A percentile compares a stretch with the other conserved stretches of the same genome.
Conservation (phyloP, 2,329 filamentous ascomycete species). For the Arthrobotrys musiformis region DNA sequence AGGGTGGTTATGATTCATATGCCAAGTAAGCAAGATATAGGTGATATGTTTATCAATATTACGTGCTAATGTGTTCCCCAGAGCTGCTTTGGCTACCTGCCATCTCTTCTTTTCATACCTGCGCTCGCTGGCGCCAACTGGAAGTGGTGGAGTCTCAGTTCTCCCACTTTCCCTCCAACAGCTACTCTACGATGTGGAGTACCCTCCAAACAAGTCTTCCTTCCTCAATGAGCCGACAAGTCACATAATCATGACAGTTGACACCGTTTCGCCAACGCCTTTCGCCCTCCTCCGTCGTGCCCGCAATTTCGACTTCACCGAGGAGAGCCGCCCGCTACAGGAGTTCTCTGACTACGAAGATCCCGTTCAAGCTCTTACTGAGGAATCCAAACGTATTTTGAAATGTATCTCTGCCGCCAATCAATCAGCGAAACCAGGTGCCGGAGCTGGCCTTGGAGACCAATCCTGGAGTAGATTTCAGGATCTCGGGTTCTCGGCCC, state of each 20-base stretch:
- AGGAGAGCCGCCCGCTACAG: slow-evolving; percentile 84
- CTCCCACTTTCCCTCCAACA: slow-evolving; percentile 92
- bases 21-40: slow-evolving; percentile 69
- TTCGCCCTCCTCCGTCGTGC: slow-evolving; percentile 89
- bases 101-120: slow-evolving; percentile 98
- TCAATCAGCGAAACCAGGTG: slow-evolving; percentile 78
- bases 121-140: slow-evolving; percentile 79
- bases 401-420: slow-evolving; percentile 88
- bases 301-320: slow-evolving; percentile 94
- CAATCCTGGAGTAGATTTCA: slow-evolving; percentile 93
- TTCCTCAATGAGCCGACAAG: slow-evolving; percentile 83
- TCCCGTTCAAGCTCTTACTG: slow-evolving; percentile 84
- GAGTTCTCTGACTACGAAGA: slow-evolving; percentile 90
- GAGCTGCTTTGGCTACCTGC: slow-evolving; percentile 92
- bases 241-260: slow-evolving; percentile 95
- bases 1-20: slow-evolving; percentile 92
- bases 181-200: slow-evolving; percentile 89
- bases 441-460: slow-evolving; percentile 79
- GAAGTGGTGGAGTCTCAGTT: slow-evolving; percentile 82
- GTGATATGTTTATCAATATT: background rate
- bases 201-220: slow-evolving; percentile 81
- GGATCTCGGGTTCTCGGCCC: slow-evolving; percentile 87
- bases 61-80: slow-evolving; percentile 62
- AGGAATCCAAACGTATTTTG: slow-evolving; percentile 91
- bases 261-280: slow-evolving; percentile 91